phyloP scores from a whole-genome alignment of 768 basidiomycete species.

The Russula emetica region DNA sequence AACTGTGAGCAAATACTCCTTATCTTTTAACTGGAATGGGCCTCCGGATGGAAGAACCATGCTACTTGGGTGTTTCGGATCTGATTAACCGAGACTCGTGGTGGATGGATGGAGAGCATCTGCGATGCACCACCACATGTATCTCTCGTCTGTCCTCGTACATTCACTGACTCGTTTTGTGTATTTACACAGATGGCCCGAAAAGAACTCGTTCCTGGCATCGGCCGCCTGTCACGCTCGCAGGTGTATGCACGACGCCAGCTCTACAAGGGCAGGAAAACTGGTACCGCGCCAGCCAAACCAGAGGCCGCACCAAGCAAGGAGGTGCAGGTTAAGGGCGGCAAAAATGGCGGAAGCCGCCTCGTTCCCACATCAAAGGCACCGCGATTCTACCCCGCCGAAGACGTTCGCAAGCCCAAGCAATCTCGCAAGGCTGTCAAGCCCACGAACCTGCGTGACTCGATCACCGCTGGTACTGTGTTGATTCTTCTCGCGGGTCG shows the following conservation, averaged over 20 bases:
- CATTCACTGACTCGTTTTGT: conserved; percentile 18
- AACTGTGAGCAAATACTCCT: conserved; percentile 39
- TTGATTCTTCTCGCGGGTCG: conserved; percentile 96
- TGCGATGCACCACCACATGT: conserved; percentile 36
- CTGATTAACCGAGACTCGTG: conserved; percentile 23
- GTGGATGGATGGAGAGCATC: conserved; percentile 35
- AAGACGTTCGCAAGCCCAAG: conserved; percentile 89
- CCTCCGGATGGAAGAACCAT: background rate
- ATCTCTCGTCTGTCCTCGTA: background rate
- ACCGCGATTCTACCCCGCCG: conserved; percentile 90
- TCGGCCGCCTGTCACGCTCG: conserved; percentile 81
- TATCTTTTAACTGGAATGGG: conserved; percentile 14
- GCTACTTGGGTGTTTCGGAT: conserved; percentile 1
- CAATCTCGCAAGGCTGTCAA: conserved; percentile 84
- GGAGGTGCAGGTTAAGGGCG: conserved; percentile 82
- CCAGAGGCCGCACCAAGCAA: conserved; percentile 57
- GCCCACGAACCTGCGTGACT: conserved; percentile 71
- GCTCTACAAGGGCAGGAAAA: conserved; percentile 82
- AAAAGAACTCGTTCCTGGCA: conserved; percentile 76
- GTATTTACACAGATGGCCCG: conserved; percentile 64
- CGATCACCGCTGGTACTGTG: conserved; percentile 91
- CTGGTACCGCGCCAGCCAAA: conserved; percentile 59
- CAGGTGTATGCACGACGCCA: conserved; percentile 76
- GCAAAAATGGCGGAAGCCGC: conserved; percentile 87
- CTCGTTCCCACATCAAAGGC: conserved; percentile 82